A percentile compares a stretch with the other conserved stretches of the same genome.
Conservation (phyloP, 805 yeast species). For the Gaillardinia entomophila region DNA sequence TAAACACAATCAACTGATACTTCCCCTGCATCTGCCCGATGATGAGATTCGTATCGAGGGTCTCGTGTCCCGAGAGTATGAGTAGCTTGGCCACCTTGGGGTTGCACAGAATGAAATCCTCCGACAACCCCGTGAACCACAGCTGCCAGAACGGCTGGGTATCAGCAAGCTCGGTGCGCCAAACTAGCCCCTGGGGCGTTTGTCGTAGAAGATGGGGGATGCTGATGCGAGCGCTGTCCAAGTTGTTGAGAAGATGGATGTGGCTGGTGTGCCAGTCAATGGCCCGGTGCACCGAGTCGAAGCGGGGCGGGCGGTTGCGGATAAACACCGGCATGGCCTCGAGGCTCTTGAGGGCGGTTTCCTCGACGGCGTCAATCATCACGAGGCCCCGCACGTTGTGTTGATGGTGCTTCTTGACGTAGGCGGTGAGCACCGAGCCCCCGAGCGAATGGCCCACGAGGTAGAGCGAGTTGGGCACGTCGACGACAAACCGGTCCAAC, state of each 20-base stretch:
- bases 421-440: constrained; percentile 71
- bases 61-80: constrained; percentile 83
- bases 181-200: constrained; percentile 22
- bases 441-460: constrained; percentile 91
- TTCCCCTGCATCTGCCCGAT: constrained; percentile 98
- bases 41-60: constrained; percentile 76
- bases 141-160: constrained; percentile 71
- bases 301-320: constrained; percentile 55
- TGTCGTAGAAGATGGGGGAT: constrained; percentile 60
- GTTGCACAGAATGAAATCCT: constrained; percentile 33
- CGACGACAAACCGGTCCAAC: constrained; percentile 31
- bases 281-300: constrained; percentile 50
- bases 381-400: constrained; percentile 56
- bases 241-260: constrained; percentile 47
- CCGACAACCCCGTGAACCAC: constrained; percentile 77
- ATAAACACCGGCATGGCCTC: constrained; percentile 63
- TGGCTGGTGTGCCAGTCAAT: constrained; percentile 73
- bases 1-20: constrained; percentile 80
- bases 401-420: constrained; percentile 20
- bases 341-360: constrained; percentile 73
- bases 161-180: constrained; percentile 60
- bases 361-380: constrained; percentile 91
- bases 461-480: constrained; percentile 28
- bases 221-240: constrained; percentile 64
- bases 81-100: constrained; percentile 56